Percentiles rank a stretch among this genome's conserved stretches.
Evolutionary conservation across 164 flowering plant genomes (phyloP).

Genomic region (Brasenia schreberi): DNA sequence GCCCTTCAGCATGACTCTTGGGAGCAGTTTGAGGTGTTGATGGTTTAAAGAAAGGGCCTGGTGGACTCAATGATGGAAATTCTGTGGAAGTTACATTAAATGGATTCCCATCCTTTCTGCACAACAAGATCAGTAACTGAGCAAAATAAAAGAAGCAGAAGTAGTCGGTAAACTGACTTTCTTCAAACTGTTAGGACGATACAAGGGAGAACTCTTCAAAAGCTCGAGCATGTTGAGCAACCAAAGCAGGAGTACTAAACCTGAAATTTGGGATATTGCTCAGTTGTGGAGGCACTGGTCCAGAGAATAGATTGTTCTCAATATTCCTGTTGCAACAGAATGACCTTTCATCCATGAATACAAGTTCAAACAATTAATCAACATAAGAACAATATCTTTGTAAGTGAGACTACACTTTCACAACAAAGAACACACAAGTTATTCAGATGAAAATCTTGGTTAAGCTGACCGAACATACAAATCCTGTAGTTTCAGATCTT

Average conservation of each 20-base stretch:
- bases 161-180: not conserved
- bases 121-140: conserved; percentile 6
- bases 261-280: conserved; percentile 58
- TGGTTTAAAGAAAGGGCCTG: conserved; percentile 19
- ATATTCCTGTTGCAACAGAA: conserved; percentile 41
- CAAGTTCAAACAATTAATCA: too few relatives aligned
- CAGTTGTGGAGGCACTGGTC: conserved; percentile 62
- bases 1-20: conserved; percentile 15
- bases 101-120: conserved; percentile 82
- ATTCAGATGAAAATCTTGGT: not conserved
- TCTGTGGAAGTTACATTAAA: conserved; percentile 45
- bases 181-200: not conserved
- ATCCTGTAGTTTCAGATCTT: conserved; percentile 65
- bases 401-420: too few relatives aligned
- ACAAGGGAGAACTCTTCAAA: not conserved
- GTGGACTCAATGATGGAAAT: conserved; percentile 20
- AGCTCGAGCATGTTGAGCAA: not conserved
- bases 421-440: not conserved
- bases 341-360: not conserved
- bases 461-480: conserved; percentile 26
- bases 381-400: too few relatives aligned
- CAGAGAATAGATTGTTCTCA: conserved; percentile 69
- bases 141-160: not conserved
- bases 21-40: conserved; percentile 27
- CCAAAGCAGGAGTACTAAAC: not conserved